phyloP scores from a whole-genome alignment of 345 rosid species.

The Populus simonii region DNA sequence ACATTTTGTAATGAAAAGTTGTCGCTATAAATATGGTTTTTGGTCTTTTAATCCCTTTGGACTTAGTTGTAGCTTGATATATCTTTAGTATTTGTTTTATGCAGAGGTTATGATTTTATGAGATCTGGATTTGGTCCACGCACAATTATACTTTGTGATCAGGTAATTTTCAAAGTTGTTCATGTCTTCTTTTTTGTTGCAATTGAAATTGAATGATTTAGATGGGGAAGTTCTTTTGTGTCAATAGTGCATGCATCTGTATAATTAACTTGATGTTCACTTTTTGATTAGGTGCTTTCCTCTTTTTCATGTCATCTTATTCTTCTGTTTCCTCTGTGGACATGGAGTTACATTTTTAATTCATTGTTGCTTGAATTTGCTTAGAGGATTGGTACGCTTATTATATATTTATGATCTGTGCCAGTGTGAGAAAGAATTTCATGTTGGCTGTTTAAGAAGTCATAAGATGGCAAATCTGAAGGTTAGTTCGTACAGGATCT shows the following conservation, averaged over 20 bases:
- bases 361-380: background rate
- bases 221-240: background rate
- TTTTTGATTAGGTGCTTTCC: background rate
- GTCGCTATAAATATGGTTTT: background rate
- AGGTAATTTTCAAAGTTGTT: constrained; percentile 42
- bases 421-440: constrained; percentile 92
- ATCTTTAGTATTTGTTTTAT: background rate
- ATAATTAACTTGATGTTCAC: background rate
- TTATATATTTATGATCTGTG: background rate
- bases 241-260: background rate
- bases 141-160: constrained; percentile 91
- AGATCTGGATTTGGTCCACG: constrained; percentile 64
- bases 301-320: background rate
- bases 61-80: constrained; percentile 1
- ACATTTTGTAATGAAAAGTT: background rate
- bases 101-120: constrained; percentile 74
- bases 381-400: background rate
- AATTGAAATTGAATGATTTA: constrained; percentile 7
- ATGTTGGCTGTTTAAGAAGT: constrained; percentile 87
- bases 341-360: background rate
- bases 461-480: constrained; percentile 71
- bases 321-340: background rate
- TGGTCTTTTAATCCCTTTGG: background rate
- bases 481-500: constrained; percentile 35
- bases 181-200: background rate